A percentile compares a stretch with the other conserved stretches of the same genome.
Conservation (phyloP, 2,329 filamentous ascomycete genomes). For the Trichoderma sp. region DNA sequence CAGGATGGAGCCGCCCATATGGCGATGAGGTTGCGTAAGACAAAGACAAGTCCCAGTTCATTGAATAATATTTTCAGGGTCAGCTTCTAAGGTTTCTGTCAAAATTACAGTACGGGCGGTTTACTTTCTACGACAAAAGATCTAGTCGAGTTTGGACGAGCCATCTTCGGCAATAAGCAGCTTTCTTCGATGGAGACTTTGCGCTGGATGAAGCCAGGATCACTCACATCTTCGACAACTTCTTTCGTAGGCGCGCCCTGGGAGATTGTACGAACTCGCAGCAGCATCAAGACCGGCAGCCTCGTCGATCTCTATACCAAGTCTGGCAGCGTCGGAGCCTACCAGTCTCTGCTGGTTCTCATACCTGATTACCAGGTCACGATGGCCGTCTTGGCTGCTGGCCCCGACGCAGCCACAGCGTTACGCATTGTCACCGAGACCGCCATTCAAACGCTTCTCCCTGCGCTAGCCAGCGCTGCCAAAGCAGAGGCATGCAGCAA, state of each 20-base stretch:
- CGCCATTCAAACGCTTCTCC: constrained; percentile 24
- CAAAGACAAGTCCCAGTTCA: neutral
- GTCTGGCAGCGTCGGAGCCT: constrained; percentile 39
- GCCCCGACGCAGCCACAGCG: constrained; percentile 13
- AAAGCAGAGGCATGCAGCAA: constrained; percentile 24
- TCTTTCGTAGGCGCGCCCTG: constrained; percentile 39
- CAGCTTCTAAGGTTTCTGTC: neutral
- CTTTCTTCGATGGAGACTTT: constrained; percentile 16
- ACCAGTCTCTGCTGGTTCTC: constrained; percentile 38
- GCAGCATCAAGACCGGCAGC: constrained; percentile 37
- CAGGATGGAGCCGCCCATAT: constrained; percentile 21
- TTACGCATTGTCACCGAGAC: constrained; percentile 19
- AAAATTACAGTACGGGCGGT: constrained; percentile 19
- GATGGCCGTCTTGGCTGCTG: constrained; percentile 27
- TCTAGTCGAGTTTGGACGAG: constrained; percentile 14
- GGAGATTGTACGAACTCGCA: constrained; percentile 37
- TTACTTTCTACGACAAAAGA: constrained; percentile 26
- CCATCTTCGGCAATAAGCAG: constrained; percentile 20
- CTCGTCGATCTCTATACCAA: constrained; percentile 43
- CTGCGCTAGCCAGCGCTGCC: constrained; percentile 22
- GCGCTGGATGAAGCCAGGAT: constrained; percentile 32
- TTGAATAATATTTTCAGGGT: no score
- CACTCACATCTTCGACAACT: constrained; percentile 25
- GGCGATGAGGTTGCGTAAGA: constrained; percentile 31
- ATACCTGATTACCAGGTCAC: constrained; percentile 43